These are phyloP conservation scores for Ceratocystis huliohia DNA, from an alignment of 2,329 filamentous ascomycete species.

Conservation along the genomic window DNA sequence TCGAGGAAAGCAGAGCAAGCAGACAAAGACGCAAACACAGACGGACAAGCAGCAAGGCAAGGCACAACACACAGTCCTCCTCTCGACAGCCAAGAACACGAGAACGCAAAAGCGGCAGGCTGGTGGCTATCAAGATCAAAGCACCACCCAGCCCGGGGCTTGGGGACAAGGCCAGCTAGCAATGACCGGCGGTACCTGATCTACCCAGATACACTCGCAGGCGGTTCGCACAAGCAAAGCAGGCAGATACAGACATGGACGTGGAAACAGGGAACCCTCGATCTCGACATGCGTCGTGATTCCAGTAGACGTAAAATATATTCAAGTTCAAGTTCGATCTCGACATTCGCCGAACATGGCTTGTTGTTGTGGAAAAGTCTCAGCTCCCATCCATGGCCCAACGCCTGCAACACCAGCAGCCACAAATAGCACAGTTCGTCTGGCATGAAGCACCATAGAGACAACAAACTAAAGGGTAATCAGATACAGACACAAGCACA, in stretches of 20 bases:
- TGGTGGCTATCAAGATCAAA: neutral
- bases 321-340: no score
- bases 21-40: neutral
- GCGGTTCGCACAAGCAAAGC: neutral
- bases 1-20: neutral
- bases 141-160: neutral
- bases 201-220: neutral
- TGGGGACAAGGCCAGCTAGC: neutral
- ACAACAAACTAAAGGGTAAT: no score
- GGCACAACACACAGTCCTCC: no score
- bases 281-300: neutral
- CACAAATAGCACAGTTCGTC: no score
- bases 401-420: no score
- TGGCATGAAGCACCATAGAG: no score
- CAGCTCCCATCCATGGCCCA: no score
- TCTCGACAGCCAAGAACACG: neutral
- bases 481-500: no score
- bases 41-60: neutral
- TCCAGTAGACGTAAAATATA: no score
- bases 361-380: no score
- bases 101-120: no score
- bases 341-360: neutral
- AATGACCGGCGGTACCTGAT: constrained; percentile 1
- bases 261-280: neutral
- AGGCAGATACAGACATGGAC: neutral